Base-by-base conservation (phyloP, 495 filamentous ascomycete genomes). In the Chaetomidium leptoderma region DNA sequence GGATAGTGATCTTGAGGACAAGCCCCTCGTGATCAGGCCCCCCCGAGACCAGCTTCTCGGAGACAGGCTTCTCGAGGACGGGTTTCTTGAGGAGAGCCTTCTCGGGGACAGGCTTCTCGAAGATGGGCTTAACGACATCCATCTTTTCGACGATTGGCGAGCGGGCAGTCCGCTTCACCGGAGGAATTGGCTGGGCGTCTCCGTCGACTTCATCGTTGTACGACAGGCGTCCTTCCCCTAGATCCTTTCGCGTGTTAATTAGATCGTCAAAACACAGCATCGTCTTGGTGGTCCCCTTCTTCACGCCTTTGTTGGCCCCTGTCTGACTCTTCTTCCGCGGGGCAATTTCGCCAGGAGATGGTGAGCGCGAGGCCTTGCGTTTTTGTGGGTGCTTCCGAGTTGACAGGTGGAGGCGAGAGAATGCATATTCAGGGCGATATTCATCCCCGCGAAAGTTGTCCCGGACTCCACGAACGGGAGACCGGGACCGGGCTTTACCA, bases 161-260 rank as follows among this genome's bases (percentile, higher is more conserved):
- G 0, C 1, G 16, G n/a, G n/a, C n/a, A 3, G 7, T 42, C 30
- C 2, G 16, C 37, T 40, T n/a, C 1, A 8, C 7, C 17, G 37
- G 17, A 10, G 26, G 2, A 3, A 4, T 17, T 14, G 9, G 14
- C 17, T 23, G 16, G 13, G 8, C 7, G 11, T 54, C 39, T 4
- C 21, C 36, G n/a, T 63, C 35, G 8, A 19, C 14, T 5, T 36
- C 45, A n/a, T 63, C 65, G 16, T 50, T 47, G 14, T 61, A 65
- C 26, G 63, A 58, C 29, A 68, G 53, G 4, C 63, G 59, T 0
- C 60, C 58, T 40, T 63, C 55, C 2, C 33, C n/a, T 1, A 16
- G 33, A 42, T 11, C n/a, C 36, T 33, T 32, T 9, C n/a, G 3
- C 4, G 23, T 2, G 0, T 3, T 13, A 16, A 39, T 14, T 1